Base-by-base conservation (phyloP, 1,284 basidiomycete species). In the Papiliotrema flavescens region DNA sequence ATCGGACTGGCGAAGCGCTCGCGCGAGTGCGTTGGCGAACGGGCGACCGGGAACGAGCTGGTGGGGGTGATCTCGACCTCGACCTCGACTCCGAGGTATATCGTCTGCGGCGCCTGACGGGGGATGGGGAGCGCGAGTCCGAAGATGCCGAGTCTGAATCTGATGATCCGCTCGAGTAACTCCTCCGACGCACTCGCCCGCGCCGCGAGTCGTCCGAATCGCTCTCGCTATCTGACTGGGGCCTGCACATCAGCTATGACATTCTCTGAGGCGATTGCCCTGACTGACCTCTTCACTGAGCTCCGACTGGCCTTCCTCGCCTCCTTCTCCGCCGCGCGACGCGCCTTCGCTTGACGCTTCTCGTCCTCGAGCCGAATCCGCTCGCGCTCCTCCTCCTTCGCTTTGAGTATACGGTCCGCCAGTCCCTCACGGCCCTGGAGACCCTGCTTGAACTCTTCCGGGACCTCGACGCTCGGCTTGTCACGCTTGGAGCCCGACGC, bases 361-460 rank as follows among this genome's bases (percentile, higher is more conserved):
- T 61, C 56, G 13, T 54, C 50, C 42, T 61, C 50, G 43, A 50
- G 20, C 20, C 53, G 47, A 13, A 59, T 42, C 49, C 60, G 60
- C 49, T 53, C 57, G 51, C 71, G 64, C 56, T 69, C 70, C 40
- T 65, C 71, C 53, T 72, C 71, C 53, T 73, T 75, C 11, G 73
- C 72, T 42, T 65, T 63, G 46, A 78, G 54, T 22, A 78, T 75
- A 55, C 66, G 66, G 58, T 76, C 73, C 32, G 76, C 76, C 20
- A 76, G 54, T 9, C 76, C 74, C n/a, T 58, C 53, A 11, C 60
- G 55, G 9, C 53, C 60, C 2, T 57, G 49, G 11, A 55, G 43
- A 39, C 47, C 54, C 40, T 43, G 51, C 54, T 69, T 71, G 62
- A 78, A 78, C 63, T 78, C 76, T 15, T 76, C 76, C 1, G 76